A percentile compares a stretch with the other conserved stretches of the same genome.
Conservation (phyloP, 2,329 filamentous ascomycete species). For the Metarhizium humberi region DNA sequence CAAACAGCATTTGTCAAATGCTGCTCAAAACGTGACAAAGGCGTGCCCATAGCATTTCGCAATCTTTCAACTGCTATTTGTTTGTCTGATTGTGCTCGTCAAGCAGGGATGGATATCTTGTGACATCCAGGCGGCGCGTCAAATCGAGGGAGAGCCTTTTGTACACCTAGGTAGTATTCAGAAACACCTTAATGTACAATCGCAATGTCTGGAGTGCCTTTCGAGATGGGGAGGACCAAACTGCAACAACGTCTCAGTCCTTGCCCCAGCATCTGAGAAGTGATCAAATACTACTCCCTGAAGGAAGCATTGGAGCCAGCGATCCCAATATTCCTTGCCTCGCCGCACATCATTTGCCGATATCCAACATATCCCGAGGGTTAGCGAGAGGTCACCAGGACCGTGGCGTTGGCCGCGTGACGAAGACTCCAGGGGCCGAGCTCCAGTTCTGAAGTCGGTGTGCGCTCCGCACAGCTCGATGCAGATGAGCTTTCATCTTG, state of each 20-base stretch:
- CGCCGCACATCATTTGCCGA: not conserved
- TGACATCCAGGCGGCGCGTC: not conserved
- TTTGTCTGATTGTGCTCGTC: not conserved
- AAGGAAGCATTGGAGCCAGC: not conserved
- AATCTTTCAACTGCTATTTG: not conserved
- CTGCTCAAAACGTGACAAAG: not conserved
- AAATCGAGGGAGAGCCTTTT: not conserved
- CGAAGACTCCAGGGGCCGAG: not conserved
- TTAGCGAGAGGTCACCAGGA: not conserved
- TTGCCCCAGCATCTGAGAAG: not conserved
- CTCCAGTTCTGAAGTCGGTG: not conserved
- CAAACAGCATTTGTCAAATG: not conserved
- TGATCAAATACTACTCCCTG: not conserved
- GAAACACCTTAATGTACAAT: too few relatives aligned
- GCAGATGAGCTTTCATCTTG: not conserved
- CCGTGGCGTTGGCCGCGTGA: slow-evolving; percentile 1
- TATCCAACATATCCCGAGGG: not conserved
- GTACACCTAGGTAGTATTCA: not conserved
- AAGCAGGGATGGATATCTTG: not conserved
- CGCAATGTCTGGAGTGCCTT: too few relatives aligned
- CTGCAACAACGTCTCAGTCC: not conserved
- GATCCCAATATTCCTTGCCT: not conserved
- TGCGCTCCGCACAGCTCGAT: not conserved
- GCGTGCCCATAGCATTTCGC: not conserved
- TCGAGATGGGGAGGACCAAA: too few relatives aligned